Percentiles rank a stretch among this genome's conserved stretches.
Evolutionary conservation across 129 eudicot genomes (phyloP).

Genomic region (Flaveria robusta): DNA sequence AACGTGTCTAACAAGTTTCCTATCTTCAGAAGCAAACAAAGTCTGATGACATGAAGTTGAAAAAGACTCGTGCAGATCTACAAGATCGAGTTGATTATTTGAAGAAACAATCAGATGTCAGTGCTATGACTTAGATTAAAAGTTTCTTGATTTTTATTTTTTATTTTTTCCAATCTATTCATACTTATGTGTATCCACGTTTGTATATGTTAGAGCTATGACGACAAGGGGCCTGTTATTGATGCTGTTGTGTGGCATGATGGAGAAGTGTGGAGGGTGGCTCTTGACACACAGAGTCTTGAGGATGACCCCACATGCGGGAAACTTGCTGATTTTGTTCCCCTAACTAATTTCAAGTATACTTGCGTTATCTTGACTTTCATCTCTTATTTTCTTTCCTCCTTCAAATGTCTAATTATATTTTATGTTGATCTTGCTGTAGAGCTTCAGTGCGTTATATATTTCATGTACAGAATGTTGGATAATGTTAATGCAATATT

Average conservation of each 20-base stretch:
- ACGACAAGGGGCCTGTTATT: slow-evolving; percentile 93
- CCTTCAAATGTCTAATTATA: slow-evolving; percentile 23
- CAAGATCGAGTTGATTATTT: slow-evolving; percentile 83
- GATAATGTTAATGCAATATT: background rate
- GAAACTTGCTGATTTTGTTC: slow-evolving; percentile 75
- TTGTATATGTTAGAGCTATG: slow-evolving; percentile 59
- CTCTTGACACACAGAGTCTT: slow-evolving; percentile 91
- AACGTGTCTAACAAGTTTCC: slow-evolving; percentile 15
- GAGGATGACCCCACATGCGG: slow-evolving; percentile 82
- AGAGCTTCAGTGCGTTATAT: background rate
- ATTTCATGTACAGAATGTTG: background rate
- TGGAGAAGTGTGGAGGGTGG: slow-evolving; percentile 95
- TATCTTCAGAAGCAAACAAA: slow-evolving; percentile 58
- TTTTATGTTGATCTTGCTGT: background rate
- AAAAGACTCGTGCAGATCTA: slow-evolving; percentile 75
- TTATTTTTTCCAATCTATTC: background rate
- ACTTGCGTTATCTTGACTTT: slow-evolving; percentile 10
- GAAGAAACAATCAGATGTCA: slow-evolving; percentile 84
- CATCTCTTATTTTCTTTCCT: slow-evolving; percentile 5
- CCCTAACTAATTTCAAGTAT: slow-evolving; percentile 89
- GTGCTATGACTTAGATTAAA: slow-evolving; percentile 28
- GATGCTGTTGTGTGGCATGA: slow-evolving; percentile 99
- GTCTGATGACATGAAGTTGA: slow-evolving; percentile 59
- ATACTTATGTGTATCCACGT: slow-evolving; percentile 19
- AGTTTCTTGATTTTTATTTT: slow-evolving; percentile 11